Percentiles rank a stretch among this genome's conserved stretches.
These are phyloP conservation scores for Aeminium ludgeri DNA, from an alignment of 495 filamentous ascomycete species.

Conservation along the genomic window DNA sequence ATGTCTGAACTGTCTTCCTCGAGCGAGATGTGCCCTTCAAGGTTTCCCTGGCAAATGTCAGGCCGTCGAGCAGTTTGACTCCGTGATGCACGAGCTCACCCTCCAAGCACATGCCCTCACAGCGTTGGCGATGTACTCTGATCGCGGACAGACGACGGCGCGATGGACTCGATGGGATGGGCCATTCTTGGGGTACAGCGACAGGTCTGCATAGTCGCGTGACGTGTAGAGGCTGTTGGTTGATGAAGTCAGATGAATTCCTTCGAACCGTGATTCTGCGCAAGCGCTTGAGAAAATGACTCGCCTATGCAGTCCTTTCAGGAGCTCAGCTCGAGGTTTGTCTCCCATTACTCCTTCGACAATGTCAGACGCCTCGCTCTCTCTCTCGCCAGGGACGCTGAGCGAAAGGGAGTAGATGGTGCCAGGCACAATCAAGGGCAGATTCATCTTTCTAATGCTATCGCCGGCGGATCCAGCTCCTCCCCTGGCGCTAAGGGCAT, in stretches of 20 bases:
- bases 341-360: conserved; percentile 2
- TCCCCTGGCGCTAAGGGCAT: no score
- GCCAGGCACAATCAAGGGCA: no score
- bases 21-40: conserved; percentile 5
- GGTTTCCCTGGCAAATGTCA: conserved; percentile 1
- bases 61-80: neutral
- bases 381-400: no score
- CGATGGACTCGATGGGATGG: conserved; percentile 2
- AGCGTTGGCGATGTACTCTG: neutral
- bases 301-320: conserved; percentile 1
- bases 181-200: conserved; percentile 2
- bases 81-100: neutral
- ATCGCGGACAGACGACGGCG: conserved; percentile 5
- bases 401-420: no score
- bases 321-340: conserved; percentile 5
- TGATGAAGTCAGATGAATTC: neutral
- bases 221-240: conserved; percentile 4
- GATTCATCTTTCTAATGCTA: no score
- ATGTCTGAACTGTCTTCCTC: conserved; percentile 3
- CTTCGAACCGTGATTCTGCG: neutral
- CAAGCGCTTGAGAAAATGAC: neutral
- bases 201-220: conserved; percentile 8
- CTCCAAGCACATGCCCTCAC: conserved; percentile 2
- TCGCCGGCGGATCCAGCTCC: no score
- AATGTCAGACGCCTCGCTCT: no score